Conservation (phyloP, 2,329 filamentous ascomycete genomes). For the Penicillium sp. region DNA sequence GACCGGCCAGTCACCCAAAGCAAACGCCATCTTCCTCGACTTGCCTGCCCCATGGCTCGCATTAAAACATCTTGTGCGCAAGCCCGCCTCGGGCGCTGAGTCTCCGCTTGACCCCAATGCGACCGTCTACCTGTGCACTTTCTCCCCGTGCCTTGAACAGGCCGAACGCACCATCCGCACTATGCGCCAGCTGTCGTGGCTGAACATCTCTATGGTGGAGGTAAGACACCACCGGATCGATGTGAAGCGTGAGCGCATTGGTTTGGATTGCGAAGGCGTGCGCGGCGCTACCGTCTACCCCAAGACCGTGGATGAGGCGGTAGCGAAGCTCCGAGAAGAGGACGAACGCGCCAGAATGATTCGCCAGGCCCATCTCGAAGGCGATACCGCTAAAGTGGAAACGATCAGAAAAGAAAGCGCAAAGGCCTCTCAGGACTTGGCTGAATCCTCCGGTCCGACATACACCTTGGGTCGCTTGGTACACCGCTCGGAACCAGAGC, state of each 20-base stretch:
- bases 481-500: constrained; percentile 77
- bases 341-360: constrained; percentile 67
- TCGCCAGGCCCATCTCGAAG: constrained; percentile 46
- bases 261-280: constrained; percentile 65
- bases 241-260: constrained; percentile 75
- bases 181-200: constrained; percentile 79
- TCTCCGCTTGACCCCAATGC: constrained; percentile 67
- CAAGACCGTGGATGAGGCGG: constrained; percentile 70
- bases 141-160: constrained; percentile 96
- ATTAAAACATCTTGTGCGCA: constrained; percentile 47
- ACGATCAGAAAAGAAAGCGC: constrained; percentile 30
- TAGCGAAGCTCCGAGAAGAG: constrained; percentile 69
- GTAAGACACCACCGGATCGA: constrained; percentile 76
- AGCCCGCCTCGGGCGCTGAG: constrained; percentile 29
- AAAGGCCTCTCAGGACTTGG: constrained; percentile 22
- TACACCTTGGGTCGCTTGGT: constrained; percentile 76
- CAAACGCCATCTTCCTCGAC: constrained; percentile 51
- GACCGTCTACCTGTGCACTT: constrained; percentile 80
- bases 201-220: constrained; percentile 91
- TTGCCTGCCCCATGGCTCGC: constrained; percentile 52
- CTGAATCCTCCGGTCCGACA: constrained; percentile 40
- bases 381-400: constrained; percentile 16
- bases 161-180: constrained; percentile 80
- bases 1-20: constrained; percentile 41
- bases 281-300: constrained; percentile 66